Percentiles rank a stretch among this genome's conserved stretches.
These are phyloP conservation scores for Cladosporium oxysporum DNA, from an alignment of 2,329 filamentous ascomycete species.

Conservation along the genomic window DNA sequence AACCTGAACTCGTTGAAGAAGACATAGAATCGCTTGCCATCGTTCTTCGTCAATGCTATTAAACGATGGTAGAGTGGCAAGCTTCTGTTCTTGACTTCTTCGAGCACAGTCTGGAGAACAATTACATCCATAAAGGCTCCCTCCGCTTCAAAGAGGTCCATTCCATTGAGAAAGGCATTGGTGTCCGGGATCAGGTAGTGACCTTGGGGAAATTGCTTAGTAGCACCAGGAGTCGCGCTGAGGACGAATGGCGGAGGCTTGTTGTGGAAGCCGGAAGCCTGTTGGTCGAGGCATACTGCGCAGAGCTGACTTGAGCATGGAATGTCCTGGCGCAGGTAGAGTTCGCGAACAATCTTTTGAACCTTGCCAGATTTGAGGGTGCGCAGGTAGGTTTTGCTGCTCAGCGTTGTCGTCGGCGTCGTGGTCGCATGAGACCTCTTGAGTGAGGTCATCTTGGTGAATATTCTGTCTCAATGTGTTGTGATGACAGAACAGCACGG, in stretches of 20 bases:
- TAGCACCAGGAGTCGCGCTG: constrained; percentile 83
- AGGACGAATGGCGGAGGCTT: constrained; percentile 81
- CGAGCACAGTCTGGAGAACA: constrained; percentile 90
- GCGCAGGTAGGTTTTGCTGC: constrained; percentile 92
- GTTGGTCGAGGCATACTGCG: constrained; percentile 66
- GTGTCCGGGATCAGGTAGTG: constrained; percentile 96
- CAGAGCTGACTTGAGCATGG: constrained; percentile 94
- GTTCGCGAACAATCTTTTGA: constrained; percentile 95
- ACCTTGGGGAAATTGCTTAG: constrained; percentile 76
- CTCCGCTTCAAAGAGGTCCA: constrained; percentile 94
- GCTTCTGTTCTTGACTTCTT: constrained; percentile 92
- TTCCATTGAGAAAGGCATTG: constrained; percentile 90
- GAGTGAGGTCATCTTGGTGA: constrained; percentile 58
- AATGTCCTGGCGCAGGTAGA: constrained; percentile 95
- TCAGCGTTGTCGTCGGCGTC: constrained; percentile 67
- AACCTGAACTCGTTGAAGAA: constrained; percentile 98
- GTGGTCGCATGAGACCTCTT: constrained; percentile 59
- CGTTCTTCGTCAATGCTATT: constrained; percentile 86
- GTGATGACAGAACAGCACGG: background rate
- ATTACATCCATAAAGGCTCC: constrained; percentile 96
- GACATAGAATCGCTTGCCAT: constrained; percentile 96
- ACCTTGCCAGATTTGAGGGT: constrained; percentile 96
- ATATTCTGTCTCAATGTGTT: background rate
- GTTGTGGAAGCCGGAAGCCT: constrained; percentile 71
- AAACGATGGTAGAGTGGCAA: constrained; percentile 93